Conservation (phyloP, 352 stramenopile genomes). For the Pythium aquatile region DNA sequence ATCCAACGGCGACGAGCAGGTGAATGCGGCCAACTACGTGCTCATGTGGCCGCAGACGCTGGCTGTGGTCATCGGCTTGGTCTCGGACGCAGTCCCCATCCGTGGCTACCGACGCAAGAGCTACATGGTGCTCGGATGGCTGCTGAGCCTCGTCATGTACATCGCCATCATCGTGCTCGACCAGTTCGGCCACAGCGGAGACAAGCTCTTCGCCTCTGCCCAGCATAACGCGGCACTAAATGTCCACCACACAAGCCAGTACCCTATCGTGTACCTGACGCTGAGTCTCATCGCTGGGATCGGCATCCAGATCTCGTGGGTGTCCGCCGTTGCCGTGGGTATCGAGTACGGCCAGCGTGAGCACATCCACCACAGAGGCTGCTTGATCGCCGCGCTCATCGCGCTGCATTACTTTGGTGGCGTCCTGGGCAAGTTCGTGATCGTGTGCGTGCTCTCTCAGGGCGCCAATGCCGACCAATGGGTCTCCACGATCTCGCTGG, state of each 20-base stretch:
- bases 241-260: conserved; percentile 5
- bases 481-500: conserved; percentile 35
- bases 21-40: conserved; percentile 25
- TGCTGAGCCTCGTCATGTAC: conserved; percentile 51
- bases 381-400: conserved; percentile 12
- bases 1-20: conserved; percentile 14
- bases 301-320: conserved; percentile 26
- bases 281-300: conserved; percentile 15
- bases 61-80: conserved; percentile 60
- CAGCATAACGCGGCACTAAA: neutral
- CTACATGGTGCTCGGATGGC: conserved; percentile 74
- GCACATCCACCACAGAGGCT: conserved; percentile 22
- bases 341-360: conserved; percentile 32
- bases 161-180: conserved; percentile 43
- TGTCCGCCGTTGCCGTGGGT: conserved; percentile 14
- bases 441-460: conserved; percentile 1
- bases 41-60: conserved; percentile 57
- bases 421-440: conserved; percentile 3
- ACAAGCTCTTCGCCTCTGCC: conserved; percentile 36
- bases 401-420: conserved; percentile 16
- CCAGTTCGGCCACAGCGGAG: conserved; percentile 51
- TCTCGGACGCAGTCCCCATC: conserved; percentile 68
- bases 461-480: conserved; percentile 38
- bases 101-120: conserved; percentile 51
- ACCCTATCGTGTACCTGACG: conserved; percentile 6